These are phyloP conservation scores for Gillenia trifoliata DNA, from an alignment of 306 rosid species.

Conservation along the genomic window DNA sequence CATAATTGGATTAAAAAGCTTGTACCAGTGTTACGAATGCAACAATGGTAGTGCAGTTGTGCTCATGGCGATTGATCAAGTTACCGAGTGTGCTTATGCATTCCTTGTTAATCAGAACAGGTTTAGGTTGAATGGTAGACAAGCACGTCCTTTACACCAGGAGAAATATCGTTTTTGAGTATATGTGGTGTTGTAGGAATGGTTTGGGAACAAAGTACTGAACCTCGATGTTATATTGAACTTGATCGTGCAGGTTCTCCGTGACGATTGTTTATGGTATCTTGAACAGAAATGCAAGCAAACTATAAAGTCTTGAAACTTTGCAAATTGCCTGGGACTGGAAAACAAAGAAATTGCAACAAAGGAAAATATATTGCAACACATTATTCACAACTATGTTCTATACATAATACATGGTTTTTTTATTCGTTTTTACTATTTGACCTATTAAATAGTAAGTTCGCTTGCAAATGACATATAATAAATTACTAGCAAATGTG, in stretches of 20 bases:
- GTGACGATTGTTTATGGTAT: not conserved
- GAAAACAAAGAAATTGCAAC: not conserved
- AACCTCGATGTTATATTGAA: not conserved
- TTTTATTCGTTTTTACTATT: too few relatives aligned
- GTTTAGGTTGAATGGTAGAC: not conserved
- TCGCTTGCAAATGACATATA: too few relatives aligned
- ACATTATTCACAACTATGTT: too few relatives aligned
- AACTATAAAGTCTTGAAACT: not conserved
- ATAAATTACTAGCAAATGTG: too few relatives aligned
- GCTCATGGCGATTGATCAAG: too few relatives aligned
- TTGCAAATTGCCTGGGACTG: not conserved
- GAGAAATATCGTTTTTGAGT: not conserved
- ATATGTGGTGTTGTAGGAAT: not conserved
- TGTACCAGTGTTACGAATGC: too few relatives aligned
- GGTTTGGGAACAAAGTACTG: not conserved
- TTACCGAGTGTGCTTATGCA: not conserved
- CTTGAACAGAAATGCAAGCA: not conserved
- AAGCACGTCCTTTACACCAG: not conserved
- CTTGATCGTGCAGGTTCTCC: constrained; percentile 5
- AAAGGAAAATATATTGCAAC: too few relatives aligned
- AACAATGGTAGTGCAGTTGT: too few relatives aligned
- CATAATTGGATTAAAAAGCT: too few relatives aligned
- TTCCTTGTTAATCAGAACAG: not conserved
- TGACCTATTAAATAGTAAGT: too few relatives aligned
- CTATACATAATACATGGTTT: too few relatives aligned